A percentile compares a stretch with the other conserved stretches of the same genome.
Evolutionary conservation across 345 rosid genomes (phyloP).

Genomic region (Eucalyptus grandis): DNA sequence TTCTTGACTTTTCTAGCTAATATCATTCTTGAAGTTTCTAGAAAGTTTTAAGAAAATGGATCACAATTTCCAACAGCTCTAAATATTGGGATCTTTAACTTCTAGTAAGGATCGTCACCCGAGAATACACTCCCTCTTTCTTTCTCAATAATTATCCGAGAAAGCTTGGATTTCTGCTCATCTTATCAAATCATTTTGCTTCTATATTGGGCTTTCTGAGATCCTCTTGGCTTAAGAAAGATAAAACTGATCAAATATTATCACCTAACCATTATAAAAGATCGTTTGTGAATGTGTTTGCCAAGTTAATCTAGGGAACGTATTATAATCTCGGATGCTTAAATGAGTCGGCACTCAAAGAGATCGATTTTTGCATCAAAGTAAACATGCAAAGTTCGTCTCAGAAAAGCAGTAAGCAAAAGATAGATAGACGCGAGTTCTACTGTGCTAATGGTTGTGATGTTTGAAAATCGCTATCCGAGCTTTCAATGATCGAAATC

Average conservation of each 20-base stretch:
- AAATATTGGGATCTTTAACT: too few relatives aligned
- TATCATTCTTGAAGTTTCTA: too few relatives aligned
- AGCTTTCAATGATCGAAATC: not conserved
- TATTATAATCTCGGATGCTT: not conserved
- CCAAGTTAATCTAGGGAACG: not conserved
- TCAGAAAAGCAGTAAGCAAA: not conserved
- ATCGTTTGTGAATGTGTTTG: not conserved
- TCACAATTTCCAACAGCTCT: too few relatives aligned
- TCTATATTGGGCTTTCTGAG: not conserved
- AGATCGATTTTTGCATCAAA: not conserved
- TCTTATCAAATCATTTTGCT: not conserved
- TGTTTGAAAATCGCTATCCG: not conserved
- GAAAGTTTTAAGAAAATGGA: too few relatives aligned
- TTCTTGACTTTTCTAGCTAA: too few relatives aligned
- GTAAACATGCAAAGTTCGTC: not conserved
- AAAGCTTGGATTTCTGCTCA: not conserved
- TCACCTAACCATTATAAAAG: not conserved
- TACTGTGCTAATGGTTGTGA: not conserved
- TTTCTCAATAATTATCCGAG: not conserved
- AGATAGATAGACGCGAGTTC: not conserved
- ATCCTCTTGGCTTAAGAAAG: not conserved
- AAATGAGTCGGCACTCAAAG: not conserved
- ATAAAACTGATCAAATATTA: not conserved
- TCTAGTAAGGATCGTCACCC: not conserved
- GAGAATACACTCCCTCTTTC: not conserved